Evolutionary conservation across 768 basidiomycete genomes (phyloP), one percentile per base, ranked within the genome.

Genomic region (Agrocybe praecox): DNA sequence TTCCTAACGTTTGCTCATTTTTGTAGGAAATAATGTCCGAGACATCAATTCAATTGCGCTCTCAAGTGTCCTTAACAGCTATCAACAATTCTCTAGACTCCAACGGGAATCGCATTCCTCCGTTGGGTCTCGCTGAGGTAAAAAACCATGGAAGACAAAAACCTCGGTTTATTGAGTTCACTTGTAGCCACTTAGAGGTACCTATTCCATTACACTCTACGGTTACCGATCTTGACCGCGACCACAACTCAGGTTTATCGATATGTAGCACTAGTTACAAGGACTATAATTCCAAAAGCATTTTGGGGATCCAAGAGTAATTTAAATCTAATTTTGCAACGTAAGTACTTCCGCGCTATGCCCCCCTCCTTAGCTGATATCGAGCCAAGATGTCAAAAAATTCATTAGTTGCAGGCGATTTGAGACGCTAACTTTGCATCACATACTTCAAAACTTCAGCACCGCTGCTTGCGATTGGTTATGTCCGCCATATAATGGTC

Each of bases 391-490:
- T 63, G 78, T 94, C 44, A 85, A 88, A 57, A 71, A 74, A n/a
- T 88, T 96, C 60, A 84, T 98, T 45, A 69, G 77, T 14, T 81
- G 81, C 46, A 84, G 94, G 15, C 87, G 93, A n/a, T 90, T 84
- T 65, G 97, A 99, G 70, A 85, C 87, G 0, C 54, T 92, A 17
- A 86, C 84, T 2, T 73, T 98, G 6, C 95, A 98, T 67, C 67
- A 78, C 10, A 72, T 94, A 6, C 63, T 96, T 22, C 94, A 96
- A 70, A 82, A 84, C 10, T 85, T 98, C 64, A 82, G 82, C 34
- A 83, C 84, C 5, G 78, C 84, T 0, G 88, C 86, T 26, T 94
- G 94, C 64, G 83, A 86, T 21, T 98, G 96, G 96, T 75, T 94
- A 12, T 77, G 76, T 60, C 84, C 81, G 9, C 71, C 75, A 0